phyloP scores from a whole-genome alignment of 768 basidiomycete genomes.

The Phallus indusiatus region DNA sequence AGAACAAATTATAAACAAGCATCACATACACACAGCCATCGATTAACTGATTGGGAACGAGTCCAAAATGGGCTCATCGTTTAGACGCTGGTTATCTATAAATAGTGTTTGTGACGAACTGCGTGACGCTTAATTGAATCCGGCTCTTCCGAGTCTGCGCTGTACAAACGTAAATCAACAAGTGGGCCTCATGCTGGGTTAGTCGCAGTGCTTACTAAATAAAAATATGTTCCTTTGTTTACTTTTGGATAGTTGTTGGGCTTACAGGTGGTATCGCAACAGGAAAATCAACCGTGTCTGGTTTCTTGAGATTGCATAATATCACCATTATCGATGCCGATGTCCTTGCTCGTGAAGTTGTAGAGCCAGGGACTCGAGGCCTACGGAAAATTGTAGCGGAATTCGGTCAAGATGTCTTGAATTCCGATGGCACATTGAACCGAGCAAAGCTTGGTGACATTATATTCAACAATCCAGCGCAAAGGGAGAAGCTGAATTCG shows the following conservation, averaged over 20 bases:
- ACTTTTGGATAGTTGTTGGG: constrained; percentile 59
- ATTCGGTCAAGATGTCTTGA: constrained; percentile 67
- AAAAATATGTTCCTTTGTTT: background rate
- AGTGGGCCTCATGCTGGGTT: background rate
- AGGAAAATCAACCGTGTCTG: constrained; percentile 90
- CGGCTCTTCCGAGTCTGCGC: too few relatives aligned
- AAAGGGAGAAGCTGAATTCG: constrained; percentile 64
- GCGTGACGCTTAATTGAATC: too few relatives aligned
- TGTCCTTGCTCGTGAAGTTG: constrained; percentile 74
- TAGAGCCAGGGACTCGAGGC: constrained; percentile 71
- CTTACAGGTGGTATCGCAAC: constrained; percentile 95
- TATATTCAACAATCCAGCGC: constrained; percentile 68
- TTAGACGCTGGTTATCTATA: too few relatives aligned
- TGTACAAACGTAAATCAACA: too few relatives aligned
- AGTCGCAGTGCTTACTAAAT: background rate
- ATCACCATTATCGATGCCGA: constrained; percentile 94
- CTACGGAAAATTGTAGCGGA: constrained; percentile 54
- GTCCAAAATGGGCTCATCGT: too few relatives aligned
- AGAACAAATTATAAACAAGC: background rate
- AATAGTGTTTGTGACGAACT: too few relatives aligned
- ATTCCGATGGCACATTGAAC: constrained; percentile 63
- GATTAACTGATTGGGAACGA: too few relatives aligned
- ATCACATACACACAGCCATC: too few relatives aligned
- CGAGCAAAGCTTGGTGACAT: constrained; percentile 75
- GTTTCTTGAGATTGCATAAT: constrained; percentile 49